Base-by-base conservation (phyloP, 225 moss, liverwort and hornwort species). In the Pleurozium schreberi region DNA sequence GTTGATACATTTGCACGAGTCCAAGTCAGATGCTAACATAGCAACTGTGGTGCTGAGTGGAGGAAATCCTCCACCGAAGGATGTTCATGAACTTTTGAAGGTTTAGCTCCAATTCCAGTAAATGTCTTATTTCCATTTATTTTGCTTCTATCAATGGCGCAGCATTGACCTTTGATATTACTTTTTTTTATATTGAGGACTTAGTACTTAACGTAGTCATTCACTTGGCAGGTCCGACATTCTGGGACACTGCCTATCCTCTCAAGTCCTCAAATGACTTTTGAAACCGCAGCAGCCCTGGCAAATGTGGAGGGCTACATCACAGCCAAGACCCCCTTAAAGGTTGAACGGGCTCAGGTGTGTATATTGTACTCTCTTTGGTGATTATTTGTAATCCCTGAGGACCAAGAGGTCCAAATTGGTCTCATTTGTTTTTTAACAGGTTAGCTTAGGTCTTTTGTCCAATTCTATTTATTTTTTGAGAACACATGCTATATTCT, bases 331-430 rank as follows among this genome's bases (percentile, higher is more conserved):
- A 95, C 97, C 9, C 91, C 90, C 22, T 91, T 93, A 20, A 98
- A 98, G 69, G 93, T 98, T 84, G 98, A 98, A 95, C 96, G 94
- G 81, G 95, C 98, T 79, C 97, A 98, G 96, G 98, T 97, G 78
- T 66, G 88, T 85, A 47, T 49, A 49, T 83, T 69, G 10, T 87
- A 45, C 80, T 87, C 64, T 70, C 60, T 23, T 6, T 58, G 18
- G 33, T 59, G 62, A n/a, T 88, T 14, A 8, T 36, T 83, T 84
- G n/a, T 40, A 53, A 21, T 8, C 6, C 6, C 15, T 12, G 15
- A 84, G 10, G 42, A 55, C 15, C 22, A 70, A 49, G 12, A 18
- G 23, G 12, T 11, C 57, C 11, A 57, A 57, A 80, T 59, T 28
- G 80, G 16, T 27, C 26, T 40, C 12, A 40, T 40, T 40, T 80